Conservation (phyloP, 345 rosid genomes). For the Euphorbia peplus region DNA sequence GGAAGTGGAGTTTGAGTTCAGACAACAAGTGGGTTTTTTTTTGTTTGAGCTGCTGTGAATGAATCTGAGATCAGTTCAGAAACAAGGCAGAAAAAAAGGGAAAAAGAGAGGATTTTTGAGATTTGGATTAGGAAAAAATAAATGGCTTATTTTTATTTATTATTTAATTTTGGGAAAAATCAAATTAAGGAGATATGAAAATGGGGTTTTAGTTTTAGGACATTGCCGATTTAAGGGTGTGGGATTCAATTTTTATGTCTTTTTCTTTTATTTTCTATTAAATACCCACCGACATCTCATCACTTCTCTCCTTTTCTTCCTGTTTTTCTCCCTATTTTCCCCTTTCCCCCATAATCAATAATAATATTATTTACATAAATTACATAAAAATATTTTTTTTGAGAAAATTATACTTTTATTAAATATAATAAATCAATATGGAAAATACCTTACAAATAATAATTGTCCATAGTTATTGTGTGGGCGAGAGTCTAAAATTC, state of each 20-base stretch:
- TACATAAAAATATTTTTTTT: too few relatives aligned
- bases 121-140: conserved; percentile 12
- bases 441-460: too few relatives aligned
- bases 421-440: too few relatives aligned
- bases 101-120: background rate
- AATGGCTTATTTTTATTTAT: too few relatives aligned
- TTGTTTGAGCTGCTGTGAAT: too few relatives aligned
- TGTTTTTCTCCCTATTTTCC: background rate
- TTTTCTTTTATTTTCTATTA: background rate
- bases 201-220: background rate
- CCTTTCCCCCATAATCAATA: background rate
- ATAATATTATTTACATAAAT: background rate
- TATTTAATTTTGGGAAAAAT: too few relatives aligned
- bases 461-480: too few relatives aligned
- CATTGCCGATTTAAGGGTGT: background rate
- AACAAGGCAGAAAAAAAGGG: background rate
- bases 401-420: too few relatives aligned
- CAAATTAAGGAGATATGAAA: background rate
- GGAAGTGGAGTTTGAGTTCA: background rate
- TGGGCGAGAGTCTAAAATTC: too few relatives aligned
- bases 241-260: background rate
- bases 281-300: background rate
- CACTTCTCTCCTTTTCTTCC: background rate
- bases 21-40: background rate
- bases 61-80: conserved; percentile 18